These are phyloP conservation scores for Cercis canadensis DNA, from an alignment of 306 rosid genomes.

Conservation along the genomic window DNA sequence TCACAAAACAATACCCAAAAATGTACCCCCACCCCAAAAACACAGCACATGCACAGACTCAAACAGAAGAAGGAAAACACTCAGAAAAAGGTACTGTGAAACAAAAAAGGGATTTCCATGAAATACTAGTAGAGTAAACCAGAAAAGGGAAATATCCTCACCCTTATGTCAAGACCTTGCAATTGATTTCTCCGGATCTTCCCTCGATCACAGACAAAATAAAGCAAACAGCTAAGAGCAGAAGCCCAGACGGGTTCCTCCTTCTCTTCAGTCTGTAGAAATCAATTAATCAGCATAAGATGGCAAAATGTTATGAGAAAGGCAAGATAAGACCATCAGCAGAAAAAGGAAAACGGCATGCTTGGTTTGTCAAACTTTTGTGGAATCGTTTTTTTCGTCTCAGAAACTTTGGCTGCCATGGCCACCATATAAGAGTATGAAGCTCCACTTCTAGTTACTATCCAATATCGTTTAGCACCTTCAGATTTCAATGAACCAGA, in stretches of 20 bases:
- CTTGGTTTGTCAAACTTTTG: no score
- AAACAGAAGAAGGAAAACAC: not conserved
- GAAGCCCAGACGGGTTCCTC: slow-evolving; percentile 99
- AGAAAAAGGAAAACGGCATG: no score
- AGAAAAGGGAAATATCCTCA: slow-evolving; percentile 48
- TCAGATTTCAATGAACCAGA: no score
- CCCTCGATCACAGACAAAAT: slow-evolving; percentile 97
- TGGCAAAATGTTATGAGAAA: slow-evolving; percentile 24
- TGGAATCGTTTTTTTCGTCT: no score
- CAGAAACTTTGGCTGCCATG: no score
- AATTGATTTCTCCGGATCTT: slow-evolving; percentile 81
- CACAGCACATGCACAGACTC: not conserved
- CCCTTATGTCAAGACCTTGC: slow-evolving; percentile 96
- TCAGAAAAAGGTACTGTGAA: not conserved
- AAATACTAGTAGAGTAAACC: slow-evolving; percentile 19
- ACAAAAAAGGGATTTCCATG: slow-evolving; percentile 25
- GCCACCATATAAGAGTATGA: no score
- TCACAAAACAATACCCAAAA: slow-evolving; percentile 12
- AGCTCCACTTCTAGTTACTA: no score
- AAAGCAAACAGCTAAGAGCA: slow-evolving; percentile 96
- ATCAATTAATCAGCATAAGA: slow-evolving; percentile 24
- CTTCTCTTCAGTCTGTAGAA: slow-evolving; percentile 79
- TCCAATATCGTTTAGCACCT: no score
- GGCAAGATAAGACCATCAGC: not conserved
- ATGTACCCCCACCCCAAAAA: slow-evolving; percentile 10